These are phyloP conservation scores for Heimioporus punctisporus DNA, from an alignment of 1,284 basidiomycete genomes.

Conservation along the genomic window DNA sequence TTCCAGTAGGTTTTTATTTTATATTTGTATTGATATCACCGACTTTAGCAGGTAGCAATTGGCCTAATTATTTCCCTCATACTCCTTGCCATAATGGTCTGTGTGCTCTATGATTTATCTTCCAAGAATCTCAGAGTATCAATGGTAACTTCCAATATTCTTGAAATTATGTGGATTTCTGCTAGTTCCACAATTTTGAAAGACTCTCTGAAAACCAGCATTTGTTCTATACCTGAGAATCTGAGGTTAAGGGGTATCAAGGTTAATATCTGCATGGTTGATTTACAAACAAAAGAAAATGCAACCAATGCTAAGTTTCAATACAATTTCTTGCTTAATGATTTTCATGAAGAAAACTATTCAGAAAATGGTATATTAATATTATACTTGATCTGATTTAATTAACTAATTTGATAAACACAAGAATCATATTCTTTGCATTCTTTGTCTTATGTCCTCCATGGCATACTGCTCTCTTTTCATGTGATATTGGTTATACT, in stretches of 20 bases:
- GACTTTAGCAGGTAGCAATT: background rate
- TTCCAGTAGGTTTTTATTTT: background rate
- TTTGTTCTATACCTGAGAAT: background rate
- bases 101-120: background rate
- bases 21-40: background rate
- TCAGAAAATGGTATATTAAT: too few species aligned
- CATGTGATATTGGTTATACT: conserved; percentile 1
- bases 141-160: background rate
- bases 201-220: background rate
- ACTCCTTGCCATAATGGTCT: background rate
- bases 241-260: conserved; percentile 2
- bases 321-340: too few species aligned
- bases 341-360: too few species aligned
- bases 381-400: too few species aligned
- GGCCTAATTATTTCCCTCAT: conserved; percentile 4
- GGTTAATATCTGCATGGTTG: background rate
- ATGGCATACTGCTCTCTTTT: background rate
- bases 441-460: conserved; percentile 2
- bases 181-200: background rate
- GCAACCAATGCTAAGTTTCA: too few species aligned
- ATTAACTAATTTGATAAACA: too few species aligned
- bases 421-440: background rate
- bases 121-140: background rate
- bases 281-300: background rate
- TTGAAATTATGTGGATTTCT: conserved; percentile 1